A percentile compares a stretch with the other conserved stretches of the same genome.
Conservation (phyloP, 768 basidiomycete species). For the Calocera viscosa region DNA sequence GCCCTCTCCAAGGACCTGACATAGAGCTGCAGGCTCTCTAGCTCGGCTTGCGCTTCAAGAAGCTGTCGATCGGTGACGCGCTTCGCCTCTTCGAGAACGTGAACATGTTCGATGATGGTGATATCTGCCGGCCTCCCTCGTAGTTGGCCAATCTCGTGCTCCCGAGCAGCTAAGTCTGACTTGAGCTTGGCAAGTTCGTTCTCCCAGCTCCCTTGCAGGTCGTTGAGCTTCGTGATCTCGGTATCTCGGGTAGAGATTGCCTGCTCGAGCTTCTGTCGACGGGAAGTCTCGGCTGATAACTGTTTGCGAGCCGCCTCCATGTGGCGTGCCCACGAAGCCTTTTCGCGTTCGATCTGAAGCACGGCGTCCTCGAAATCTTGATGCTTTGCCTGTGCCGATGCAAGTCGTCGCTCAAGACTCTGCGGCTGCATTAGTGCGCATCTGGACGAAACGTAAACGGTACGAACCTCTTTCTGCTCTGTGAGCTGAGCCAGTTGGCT, state of each 20-base stretch:
- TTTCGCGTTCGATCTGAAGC: conserved; percentile 71
- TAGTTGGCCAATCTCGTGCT: conserved; percentile 77
- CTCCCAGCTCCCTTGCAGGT: conserved; percentile 58
- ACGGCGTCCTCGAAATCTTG: conserved; percentile 81
- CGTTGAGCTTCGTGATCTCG: conserved; percentile 56
- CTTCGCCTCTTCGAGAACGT: conserved; percentile 93
- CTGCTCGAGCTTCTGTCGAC: conserved; percentile 65
- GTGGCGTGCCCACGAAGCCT: conserved; percentile 59
- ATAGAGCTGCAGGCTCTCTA: conserved; percentile 58
- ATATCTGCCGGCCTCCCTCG: conserved; percentile 75
- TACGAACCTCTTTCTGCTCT: conserved; percentile 61
- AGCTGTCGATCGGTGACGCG: conserved; percentile 86
- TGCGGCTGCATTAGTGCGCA: conserved; percentile 25
- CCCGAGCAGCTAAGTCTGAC: conserved; percentile 65
- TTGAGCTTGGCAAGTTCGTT: conserved; percentile 68
- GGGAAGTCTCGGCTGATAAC: conserved; percentile 58
- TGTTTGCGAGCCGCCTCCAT: conserved; percentile 58
- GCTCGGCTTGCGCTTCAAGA: conserved; percentile 62
- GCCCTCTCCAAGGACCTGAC: conserved; percentile 82
- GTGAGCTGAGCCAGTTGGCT: conserved; percentile 46
- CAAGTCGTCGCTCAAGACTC: conserved; percentile 68
- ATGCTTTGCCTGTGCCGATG: conserved; percentile 56
- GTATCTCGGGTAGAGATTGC: conserved; percentile 46
- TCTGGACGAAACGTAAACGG: background rate
- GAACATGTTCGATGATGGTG: conserved; percentile 96